Evolutionary conservation across 345 rosid genomes (phyloP), one percentile per base, ranked within the genome.

Genomic region (Conringia planisiliqua): DNA sequence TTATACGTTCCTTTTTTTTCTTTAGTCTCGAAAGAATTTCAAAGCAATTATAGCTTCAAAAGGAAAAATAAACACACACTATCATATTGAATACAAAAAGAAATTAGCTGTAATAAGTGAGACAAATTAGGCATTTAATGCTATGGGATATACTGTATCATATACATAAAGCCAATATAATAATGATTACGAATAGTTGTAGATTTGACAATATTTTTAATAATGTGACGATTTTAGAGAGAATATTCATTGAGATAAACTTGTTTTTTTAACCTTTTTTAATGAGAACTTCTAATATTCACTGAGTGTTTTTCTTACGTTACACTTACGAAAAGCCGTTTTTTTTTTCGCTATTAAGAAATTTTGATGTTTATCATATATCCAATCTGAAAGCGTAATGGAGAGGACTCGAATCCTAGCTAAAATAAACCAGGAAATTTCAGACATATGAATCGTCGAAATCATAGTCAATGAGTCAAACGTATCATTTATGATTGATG

Each of bases 401-500:
- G 54, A 47, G 10, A 47, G 26, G 24, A 47, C 5, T 47, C 10
- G 52, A 46, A 7, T 4, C 11, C 5, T 47, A 8, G 12, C 35
- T 32, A 32, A 6, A 32, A 1, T 6, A 10, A 18, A 20, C 18
- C 33, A 26, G 20, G 12, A 47, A 65, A 46, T 10, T 33, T 46
- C 13, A 65, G 27, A 44, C 38, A 30, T 33, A 14, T 42, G 17
- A 51, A 43, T 48, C 33, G 54, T 63, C 39, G 44, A 43, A 73
- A 52, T 54, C 62, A 5, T 32, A 65, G 72, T 65, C 39, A 60
- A 75, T 30, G 62, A 51, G 68, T 68, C 79, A 61, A 40, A 60
- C 13, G 35, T 51, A 68, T 75, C 56, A 68, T 75, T 68, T 40
- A 60, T 61, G 47, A 68, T 75, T 68, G 30, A 60, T 61, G 47